phyloP scores from a whole-genome alignment of 306 rosid species.

The Arachis stenosperma region DNA sequence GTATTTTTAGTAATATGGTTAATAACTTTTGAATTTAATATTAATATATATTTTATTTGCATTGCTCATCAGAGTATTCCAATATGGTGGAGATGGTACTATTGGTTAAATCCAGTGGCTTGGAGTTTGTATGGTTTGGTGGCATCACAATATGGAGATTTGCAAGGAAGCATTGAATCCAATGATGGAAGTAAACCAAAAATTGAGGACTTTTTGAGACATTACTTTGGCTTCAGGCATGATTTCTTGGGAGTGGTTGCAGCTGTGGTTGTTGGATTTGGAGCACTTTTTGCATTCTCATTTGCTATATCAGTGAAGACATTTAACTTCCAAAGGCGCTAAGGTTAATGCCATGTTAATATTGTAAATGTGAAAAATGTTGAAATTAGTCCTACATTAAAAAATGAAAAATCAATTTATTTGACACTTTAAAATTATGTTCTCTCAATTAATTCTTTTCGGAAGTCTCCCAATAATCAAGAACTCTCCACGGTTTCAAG shows the following conservation, averaged over 20 bases:
- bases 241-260: slow-evolving; percentile 56
- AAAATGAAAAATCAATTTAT: too few species aligned
- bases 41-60: not conserved
- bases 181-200: slow-evolving; percentile 22
- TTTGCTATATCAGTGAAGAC: slow-evolving; percentile 46
- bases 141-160: slow-evolving; percentile 61
- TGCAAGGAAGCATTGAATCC: slow-evolving; percentile 32
- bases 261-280: slow-evolving; percentile 40
- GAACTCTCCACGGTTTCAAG: too few species aligned
- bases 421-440: too few species aligned
- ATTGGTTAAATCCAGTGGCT: slow-evolving; percentile 56
- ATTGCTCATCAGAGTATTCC: slow-evolving; percentile 55
- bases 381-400: too few species aligned
- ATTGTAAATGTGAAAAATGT: too few species aligned
- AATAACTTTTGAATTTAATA: not conserved
- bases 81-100: slow-evolving; percentile 70
- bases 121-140: slow-evolving; percentile 73
- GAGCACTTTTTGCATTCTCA: slow-evolving; percentile 40
- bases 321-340: slow-evolving; percentile 50
- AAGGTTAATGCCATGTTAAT: not conserved
- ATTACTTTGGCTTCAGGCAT: slow-evolving; percentile 53
- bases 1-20: not conserved
- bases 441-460: too few species aligned
- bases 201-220: slow-evolving; percentile 46
- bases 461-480: too few species aligned